Evolutionary conservation across 1,284 basidiomycete species (phyloP).

Genomic region (Ganoderma sp.): DNA sequence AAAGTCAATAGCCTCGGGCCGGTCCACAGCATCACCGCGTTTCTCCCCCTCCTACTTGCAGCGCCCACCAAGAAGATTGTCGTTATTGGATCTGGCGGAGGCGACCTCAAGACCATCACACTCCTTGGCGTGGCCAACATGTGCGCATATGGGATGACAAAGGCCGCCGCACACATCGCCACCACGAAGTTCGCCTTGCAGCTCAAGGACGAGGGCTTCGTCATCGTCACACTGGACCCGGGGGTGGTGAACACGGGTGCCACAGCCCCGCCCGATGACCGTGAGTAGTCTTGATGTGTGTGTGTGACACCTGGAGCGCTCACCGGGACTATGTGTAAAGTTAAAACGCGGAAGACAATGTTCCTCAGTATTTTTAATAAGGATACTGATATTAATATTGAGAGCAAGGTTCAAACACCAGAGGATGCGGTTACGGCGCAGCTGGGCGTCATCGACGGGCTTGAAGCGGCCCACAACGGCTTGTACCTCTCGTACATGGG

Average conservation of each 20-base stretch:
- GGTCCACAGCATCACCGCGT: constrained; percentile 46
- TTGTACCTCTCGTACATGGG: background rate
- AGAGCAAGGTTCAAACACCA: background rate
- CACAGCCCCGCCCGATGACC: background rate
- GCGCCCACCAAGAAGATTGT: constrained; percentile 48
- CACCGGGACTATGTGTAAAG: background rate
- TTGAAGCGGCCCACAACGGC: background rate
- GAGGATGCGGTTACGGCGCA: background rate
- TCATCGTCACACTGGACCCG: constrained; percentile 45
- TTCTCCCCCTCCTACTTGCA: constrained; percentile 44
- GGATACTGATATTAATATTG: background rate
- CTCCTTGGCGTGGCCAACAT: constrained; percentile 17
- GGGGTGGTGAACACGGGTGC: constrained; percentile 43
- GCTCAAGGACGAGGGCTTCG: constrained; percentile 45
- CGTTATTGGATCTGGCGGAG: constrained; percentile 42
- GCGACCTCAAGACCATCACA: constrained; percentile 39
- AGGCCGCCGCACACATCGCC: constrained; percentile 47
- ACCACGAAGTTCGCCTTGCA: constrained; percentile 47
- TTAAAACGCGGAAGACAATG: no score
- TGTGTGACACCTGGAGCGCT: background rate
- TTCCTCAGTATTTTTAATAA: background rate
- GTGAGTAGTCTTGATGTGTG: no score
- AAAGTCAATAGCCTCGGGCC: constrained; percentile 47
- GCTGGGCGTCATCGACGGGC: background rate
- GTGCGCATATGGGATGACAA: constrained; percentile 44